Conservation (phyloP, 257 asterid species). For the Solanum okadae region DNA sequence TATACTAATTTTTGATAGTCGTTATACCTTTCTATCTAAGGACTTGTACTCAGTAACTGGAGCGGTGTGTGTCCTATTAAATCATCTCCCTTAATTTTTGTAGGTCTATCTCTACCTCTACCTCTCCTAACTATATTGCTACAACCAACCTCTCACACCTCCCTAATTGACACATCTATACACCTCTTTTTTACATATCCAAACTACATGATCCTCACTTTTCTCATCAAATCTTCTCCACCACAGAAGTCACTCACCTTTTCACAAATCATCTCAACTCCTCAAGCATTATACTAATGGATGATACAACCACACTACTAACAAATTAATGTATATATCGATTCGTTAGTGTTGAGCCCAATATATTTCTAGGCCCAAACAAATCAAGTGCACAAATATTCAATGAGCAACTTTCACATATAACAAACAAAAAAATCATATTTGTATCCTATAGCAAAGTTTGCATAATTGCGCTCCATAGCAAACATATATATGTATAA, state of each 20-base stretch:
- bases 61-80: not conserved
- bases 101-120: not conserved
- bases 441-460: too few relatives aligned
- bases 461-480: too few relatives aligned
- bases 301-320: not conserved
- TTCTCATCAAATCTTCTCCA: not conserved
- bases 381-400: too few relatives aligned
- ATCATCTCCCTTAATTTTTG: not conserved
- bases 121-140: not conserved
- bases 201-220: not conserved
- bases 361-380: not conserved
- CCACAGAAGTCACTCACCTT: not conserved
- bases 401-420: too few relatives aligned
- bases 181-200: not conserved
- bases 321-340: not conserved
- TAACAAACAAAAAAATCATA: too few relatives aligned
- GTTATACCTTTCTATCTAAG: not conserved
- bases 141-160: not conserved
- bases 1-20: not conserved
- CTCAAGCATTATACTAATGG: not conserved
- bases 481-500: too few relatives aligned
- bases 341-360: not conserved
- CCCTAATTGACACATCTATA: not conserved
- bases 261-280: not conserved
- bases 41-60: not conserved